These are phyloP conservation scores for Neckera pumila DNA, from an alignment of 225 moss, liverwort and hornwort genomes.

Conservation along the genomic window DNA sequence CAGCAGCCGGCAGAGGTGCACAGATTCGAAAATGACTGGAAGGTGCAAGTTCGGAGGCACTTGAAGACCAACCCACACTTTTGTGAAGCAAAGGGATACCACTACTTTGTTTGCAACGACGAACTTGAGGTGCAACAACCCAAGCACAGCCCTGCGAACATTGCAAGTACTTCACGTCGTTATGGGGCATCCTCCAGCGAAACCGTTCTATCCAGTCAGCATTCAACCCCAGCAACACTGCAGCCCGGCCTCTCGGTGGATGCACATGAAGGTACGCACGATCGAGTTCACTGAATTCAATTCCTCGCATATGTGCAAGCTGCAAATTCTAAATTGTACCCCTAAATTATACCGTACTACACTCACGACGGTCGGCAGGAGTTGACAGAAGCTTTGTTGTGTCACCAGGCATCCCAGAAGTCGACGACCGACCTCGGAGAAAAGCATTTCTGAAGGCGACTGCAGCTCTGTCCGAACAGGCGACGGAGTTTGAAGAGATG, in stretches of 20 bases:
- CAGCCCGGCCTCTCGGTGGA: not conserved
- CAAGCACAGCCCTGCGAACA: not conserved
- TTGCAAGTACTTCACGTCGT: not conserved
- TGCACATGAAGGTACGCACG: not conserved
- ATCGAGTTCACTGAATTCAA: not conserved
- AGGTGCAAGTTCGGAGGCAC: conserved; percentile 5
- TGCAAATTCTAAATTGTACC: not conserved
- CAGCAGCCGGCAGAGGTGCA: not conserved
- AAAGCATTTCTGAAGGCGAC: conserved; percentile 3
- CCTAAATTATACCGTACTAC: too few species aligned
- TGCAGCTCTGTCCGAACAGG: not conserved
- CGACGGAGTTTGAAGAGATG: not conserved
- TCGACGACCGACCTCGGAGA: not conserved
- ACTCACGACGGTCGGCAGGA: not conserved
- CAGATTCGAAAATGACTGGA: not conserved
- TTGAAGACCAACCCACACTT: conserved; percentile 3
- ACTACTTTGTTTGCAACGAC: not conserved
- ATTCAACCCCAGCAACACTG: not conserved
- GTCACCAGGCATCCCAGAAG: not conserved
- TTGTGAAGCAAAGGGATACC: not conserved
- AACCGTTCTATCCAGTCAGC: not conserved
- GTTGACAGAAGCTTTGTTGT: not conserved
- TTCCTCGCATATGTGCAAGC: not conserved
- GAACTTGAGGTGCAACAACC: not conserved
- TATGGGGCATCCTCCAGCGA: not conserved